A percentile compares a stretch with the other conserved stretches of the same genome.
Conservation (phyloP, 2,329 filamentous ascomycete genomes). For the Pseudogymnoascus sp. region DNA sequence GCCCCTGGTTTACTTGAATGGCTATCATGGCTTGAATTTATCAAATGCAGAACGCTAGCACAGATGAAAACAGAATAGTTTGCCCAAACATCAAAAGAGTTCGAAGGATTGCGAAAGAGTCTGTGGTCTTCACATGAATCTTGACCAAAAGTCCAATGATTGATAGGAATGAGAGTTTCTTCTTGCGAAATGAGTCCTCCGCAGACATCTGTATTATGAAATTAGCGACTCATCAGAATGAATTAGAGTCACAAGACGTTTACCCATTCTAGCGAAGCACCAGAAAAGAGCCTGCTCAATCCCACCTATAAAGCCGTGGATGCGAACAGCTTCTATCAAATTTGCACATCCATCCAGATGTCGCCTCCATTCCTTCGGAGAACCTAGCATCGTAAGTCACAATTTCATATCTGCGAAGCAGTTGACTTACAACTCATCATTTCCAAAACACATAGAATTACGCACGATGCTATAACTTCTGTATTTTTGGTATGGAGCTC, state of each 20-base stretch:
- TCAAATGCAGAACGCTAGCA: constrained; percentile 37
- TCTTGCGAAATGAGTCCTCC: constrained; percentile 46
- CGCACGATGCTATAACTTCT: constrained; percentile 44
- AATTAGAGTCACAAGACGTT: neutral
- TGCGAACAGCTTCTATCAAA: constrained; percentile 42
- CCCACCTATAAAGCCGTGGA: constrained; percentile 44
- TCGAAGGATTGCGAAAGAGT: constrained; percentile 29
- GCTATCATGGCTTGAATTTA: constrained; percentile 15
- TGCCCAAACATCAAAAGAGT: constrained; percentile 40
- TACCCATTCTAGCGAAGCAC: constrained; percentile 47
- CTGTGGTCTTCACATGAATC: constrained; percentile 21
- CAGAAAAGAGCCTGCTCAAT: constrained; percentile 46
- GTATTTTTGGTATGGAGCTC: constrained; percentile 40
- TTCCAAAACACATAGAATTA: constrained; percentile 47
- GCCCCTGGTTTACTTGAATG: neutral
- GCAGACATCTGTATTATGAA: constrained; percentile 35
- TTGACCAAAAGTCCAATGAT: constrained; percentile 36
- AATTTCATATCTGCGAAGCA: neutral
- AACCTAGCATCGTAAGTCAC: constrained; percentile 16
- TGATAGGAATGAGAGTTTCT: constrained; percentile 41
- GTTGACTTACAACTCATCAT: constrained; percentile 40
- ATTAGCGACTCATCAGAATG: neutral
- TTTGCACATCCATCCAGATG: constrained; percentile 47
- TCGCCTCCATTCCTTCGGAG: constrained; percentile 41
- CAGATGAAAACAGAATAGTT: constrained; percentile 44